Base-by-base conservation (phyloP, 169 alveolate species). In the Condylostoma magnum region DNA sequence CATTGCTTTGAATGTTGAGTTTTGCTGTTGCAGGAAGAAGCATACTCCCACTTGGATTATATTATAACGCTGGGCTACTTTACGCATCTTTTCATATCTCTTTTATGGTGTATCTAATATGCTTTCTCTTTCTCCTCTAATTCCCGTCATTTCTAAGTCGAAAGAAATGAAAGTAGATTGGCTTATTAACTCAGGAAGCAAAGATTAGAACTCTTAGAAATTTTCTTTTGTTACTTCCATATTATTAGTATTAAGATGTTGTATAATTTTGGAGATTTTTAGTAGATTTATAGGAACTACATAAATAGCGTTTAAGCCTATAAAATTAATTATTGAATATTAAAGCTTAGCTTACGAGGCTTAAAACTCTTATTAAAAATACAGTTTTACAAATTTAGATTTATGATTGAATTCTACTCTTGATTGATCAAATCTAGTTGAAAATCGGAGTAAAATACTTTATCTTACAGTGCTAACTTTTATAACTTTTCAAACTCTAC, bases 81-180 rank as follows among this genome's bases (percentile, higher is more conserved):
- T 22, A 48, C 66, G 25, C 25, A 30, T 10, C 12, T 38, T 48
- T 47, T 33, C n/a, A 36, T 67, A 67, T 10, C 76, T n/a, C 22
- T 47, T 65, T 67, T 47, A 1, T n/a, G n/a, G 10, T 47, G 67
- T 15, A 20, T 67, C 76, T 12, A 25, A 28, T 27, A 2, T 33
- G 18, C 28, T n/a, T 34, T 67, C 76, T 18, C 50, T 47, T 10
- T 30, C 22, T 6, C 76, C 76, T 25, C 31, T 22, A 50, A 67
- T 48, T 28, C 76, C 76, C 0, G 76, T 67, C 56, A 67, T 33
- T 31, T 67, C 76, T 10, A 46, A 36, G 28, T 67, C 76, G 8
- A 67, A 36, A n/a, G 66, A 8, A 10, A 41, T 10, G 48, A 41
- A 41, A 41, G 48, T 41, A 10, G 48, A 41, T 8, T 41, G 8